These are phyloP conservation scores for Anthracocystis panici-leucophaei DNA, from an alignment of 1,284 basidiomycete genomes.

Conservation along the genomic window DNA sequence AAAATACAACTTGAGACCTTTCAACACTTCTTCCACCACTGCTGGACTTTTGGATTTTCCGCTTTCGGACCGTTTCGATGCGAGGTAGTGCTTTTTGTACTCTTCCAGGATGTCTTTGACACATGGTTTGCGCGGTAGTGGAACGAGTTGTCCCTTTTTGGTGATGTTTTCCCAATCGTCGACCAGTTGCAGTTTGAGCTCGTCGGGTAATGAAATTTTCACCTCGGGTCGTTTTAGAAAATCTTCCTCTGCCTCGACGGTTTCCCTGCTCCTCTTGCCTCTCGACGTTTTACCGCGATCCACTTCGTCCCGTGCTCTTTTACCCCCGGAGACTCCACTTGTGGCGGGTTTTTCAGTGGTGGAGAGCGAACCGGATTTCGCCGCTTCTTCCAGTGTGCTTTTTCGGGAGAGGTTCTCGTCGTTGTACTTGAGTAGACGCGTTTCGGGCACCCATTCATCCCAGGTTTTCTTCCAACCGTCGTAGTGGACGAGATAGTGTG, in stretches of 20 bases:
- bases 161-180: constrained; percentile 99
- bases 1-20: constrained; percentile 93
- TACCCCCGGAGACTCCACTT: constrained; percentile 23
- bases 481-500: constrained; percentile 96
- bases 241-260: constrained; percentile 71
- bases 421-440: constrained; percentile 86
- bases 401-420: constrained; percentile 87
- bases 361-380: constrained; percentile 66
- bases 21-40: constrained; percentile 81
- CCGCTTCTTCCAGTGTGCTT: constrained; percentile 70
- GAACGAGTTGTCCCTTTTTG: constrained; percentile 88
- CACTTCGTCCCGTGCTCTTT: constrained; percentile 21
- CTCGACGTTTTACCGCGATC: constrained; percentile 10
- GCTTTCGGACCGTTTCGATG: constrained; percentile 4
- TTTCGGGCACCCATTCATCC: constrained; percentile 96
- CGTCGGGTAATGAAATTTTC: constrained; percentile 88
- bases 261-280: constrained; percentile 41
- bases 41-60: constrained; percentile 69
- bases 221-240: constrained; percentile 84
- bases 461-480: constrained; percentile 99
- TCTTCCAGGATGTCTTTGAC: constrained; percentile 83
- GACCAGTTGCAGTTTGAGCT: constrained; percentile 87
- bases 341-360: constrained; percentile 3
- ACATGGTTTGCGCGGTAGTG: constrained; percentile 83
- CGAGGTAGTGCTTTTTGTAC: constrained; percentile 72